phyloP scores from a whole-genome alignment of 768 basidiomycete genomes.

The Bullera alba region DNA sequence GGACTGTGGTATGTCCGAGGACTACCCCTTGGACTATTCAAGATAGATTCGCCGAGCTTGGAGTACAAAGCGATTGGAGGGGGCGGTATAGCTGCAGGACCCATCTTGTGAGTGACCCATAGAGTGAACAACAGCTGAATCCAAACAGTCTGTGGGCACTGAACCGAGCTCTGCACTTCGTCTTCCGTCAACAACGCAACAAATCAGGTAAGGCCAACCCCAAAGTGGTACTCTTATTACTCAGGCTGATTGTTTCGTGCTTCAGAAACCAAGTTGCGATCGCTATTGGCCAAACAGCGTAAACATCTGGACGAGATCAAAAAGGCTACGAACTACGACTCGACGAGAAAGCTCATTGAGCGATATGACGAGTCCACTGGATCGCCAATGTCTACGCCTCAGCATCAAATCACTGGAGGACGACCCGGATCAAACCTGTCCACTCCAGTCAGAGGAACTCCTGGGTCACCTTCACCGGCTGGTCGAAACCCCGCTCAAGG shows the following conservation, averaged over 20 bases:
- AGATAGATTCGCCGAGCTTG: slow-evolving; percentile 16
- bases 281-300: slow-evolving; percentile 68
- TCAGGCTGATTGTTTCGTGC: background rate
- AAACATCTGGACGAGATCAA: slow-evolving; percentile 90
- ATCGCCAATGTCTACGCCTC: background rate
- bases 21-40: slow-evolving; percentile 38
- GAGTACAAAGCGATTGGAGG: slow-evolving; percentile 23
- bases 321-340: slow-evolving; percentile 93
- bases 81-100: slow-evolving; percentile 27
- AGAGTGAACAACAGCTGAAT: background rate
- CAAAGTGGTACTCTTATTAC: background rate
- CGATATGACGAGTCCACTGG: slow-evolving; percentile 63
- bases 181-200: slow-evolving; percentile 32
- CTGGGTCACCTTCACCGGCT: slow-evolving; percentile 12
- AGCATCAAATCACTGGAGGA: background rate
- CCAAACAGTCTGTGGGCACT: slow-evolving; percentile 3
- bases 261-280: slow-evolving; percentile 70
- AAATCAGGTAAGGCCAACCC: slow-evolving; percentile 31
- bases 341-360: slow-evolving; percentile 80
- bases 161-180: slow-evolving; percentile 30
- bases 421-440: background rate
- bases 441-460: slow-evolving; percentile 18
- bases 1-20: slow-evolving; percentile 41
- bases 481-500: background rate
- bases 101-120: slow-evolving; percentile 35